Evolutionary conservation across 2,329 filamentous ascomycete species (phyloP).

Genomic region (Bipolaris bicolor): DNA sequence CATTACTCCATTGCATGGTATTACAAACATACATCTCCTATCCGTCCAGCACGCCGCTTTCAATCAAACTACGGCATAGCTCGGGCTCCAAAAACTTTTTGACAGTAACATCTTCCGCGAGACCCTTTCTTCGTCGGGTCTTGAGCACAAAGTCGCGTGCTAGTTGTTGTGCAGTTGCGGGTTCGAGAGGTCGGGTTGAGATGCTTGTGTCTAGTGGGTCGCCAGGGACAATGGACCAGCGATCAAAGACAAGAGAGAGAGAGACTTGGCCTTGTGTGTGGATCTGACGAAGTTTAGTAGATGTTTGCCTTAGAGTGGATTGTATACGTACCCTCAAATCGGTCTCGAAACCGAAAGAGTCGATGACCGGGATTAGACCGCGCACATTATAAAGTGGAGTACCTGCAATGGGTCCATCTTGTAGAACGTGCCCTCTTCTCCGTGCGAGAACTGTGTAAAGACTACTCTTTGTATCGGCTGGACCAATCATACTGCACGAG

Average conservation of each 20-base stretch:
- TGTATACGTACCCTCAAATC: constrained; percentile 67
- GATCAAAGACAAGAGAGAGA: constrained; percentile 90
- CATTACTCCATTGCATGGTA: constrained; percentile 21
- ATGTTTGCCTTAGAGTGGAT: not conserved
- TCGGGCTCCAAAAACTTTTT: constrained; percentile 97
- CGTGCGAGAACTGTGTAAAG: constrained; percentile 91
- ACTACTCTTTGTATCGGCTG: constrained; percentile 83
- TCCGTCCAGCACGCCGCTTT: constrained; percentile 82
- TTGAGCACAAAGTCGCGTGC: constrained; percentile 97
- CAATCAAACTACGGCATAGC: constrained; percentile 84
- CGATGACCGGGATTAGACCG: constrained; percentile 92
- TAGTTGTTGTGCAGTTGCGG: constrained; percentile 84
- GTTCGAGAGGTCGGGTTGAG: constrained; percentile 81
- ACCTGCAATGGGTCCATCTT: constrained; percentile 92
- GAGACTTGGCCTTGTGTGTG: constrained; percentile 93
- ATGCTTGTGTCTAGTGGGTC: constrained; percentile 91
- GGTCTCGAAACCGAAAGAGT: constrained; percentile 97
- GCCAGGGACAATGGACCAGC: constrained; percentile 94
- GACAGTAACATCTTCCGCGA: constrained; percentile 94
- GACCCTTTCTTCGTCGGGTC: constrained; percentile 88
- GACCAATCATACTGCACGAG: constrained; percentile 88
- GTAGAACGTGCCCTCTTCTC: constrained; percentile 87
- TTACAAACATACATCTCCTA: constrained; percentile 17
- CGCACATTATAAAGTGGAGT: constrained; percentile 92
- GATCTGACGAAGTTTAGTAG: constrained; percentile 57